Base-by-base conservation (phyloP, 2,329 filamentous ascomycete species). In the Dendrostoma leiphaemia region DNA sequence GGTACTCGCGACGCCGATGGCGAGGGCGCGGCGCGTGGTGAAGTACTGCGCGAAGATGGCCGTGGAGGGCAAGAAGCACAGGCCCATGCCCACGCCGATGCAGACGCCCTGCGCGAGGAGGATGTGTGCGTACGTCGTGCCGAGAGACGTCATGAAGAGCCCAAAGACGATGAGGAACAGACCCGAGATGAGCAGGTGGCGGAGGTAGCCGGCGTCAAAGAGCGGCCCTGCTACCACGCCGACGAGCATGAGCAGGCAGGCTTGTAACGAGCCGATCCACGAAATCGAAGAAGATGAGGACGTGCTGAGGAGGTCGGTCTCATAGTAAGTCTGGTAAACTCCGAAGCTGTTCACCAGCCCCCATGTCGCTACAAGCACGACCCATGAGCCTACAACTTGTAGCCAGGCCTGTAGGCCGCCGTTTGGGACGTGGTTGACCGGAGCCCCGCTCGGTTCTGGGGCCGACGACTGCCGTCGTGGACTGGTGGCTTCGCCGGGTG, bases 311-410 rank as follows among this genome's bases (percentile, higher is more conserved):
- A 73, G 64, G 1, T 63, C 62, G 1, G 64, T 63, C 59, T 73
- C 68, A 58, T 76, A 76, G 63, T 73, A 77, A 4, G 70, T 71
- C 58, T 78, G 73, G 62, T 72, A 78, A 2, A 74, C 72, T 32
- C 74, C 75, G 49, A 73, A 78, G n/a, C 66, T 70, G 61, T 74
- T 76, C 51, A 76, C 65, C 6, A 74, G 61, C 4, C 73, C 73
- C 65, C 69, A 74, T 1, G 70, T 72, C 32, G 64, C 62, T 24
- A 70, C 62, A 32, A 74, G 65, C 51, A 71, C 57, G 8, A 69
- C 62, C 55, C 68, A 70, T 9, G 67, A 64, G n/a, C 70, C 69
- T 38, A 73, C 58, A 8, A 74, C 71, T 50, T 73, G 69, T 15
- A 74, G 63, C 72, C 72, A 75, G 6, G 72, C 72, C 10, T 41